phyloP scores from a whole-genome alignment of 2,329 filamentous ascomycete species.

The Microascus cirrosus region DNA sequence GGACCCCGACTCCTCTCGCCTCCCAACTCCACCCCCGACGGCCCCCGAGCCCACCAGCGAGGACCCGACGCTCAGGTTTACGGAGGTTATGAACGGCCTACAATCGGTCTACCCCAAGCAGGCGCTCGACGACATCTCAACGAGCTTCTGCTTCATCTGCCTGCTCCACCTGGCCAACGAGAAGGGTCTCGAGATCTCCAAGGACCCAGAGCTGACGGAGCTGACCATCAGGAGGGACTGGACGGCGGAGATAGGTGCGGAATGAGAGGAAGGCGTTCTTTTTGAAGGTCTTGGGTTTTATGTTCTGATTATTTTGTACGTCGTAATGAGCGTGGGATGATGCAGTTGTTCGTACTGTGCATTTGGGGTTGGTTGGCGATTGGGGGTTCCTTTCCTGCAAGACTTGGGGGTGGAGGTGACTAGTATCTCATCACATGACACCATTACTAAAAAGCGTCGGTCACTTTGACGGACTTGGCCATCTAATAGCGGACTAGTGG shows the following conservation, averaged over 20 bases:
- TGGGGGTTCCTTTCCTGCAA: no score
- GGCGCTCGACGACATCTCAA: conserved; percentile 88
- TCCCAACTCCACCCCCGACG: conserved; percentile 19
- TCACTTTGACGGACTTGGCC: no score
- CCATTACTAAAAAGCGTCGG: no score
- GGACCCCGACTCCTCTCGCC: conserved; percentile 7
- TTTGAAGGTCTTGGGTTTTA: background rate
- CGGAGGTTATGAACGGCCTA: conserved; percentile 79
- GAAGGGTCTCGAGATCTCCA: conserved; percentile 71
- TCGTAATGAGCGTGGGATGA: no score
- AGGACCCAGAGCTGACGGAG: conserved; percentile 45
- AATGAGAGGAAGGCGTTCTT: background rate
- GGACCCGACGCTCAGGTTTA: conserved; percentile 64
- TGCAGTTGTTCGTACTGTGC: no score
- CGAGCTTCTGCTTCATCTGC: conserved; percentile 87
- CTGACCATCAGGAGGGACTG: conserved; percentile 52
- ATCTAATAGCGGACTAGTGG: no score
- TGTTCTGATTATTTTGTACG: background rate
- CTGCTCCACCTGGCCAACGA: conserved; percentile 86
- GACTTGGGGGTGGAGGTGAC: no score
- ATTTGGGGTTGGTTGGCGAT: no score
- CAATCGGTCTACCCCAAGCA: conserved; percentile 77
- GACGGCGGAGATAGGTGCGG: conserved; percentile 39
- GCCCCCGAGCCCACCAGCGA: conserved; percentile 16
- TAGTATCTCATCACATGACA: no score